A percentile compares a stretch with the other conserved stretches of the same genome.
Evolutionary conservation across 805 yeast species (phyloP).

Genomic region (Clavispora carvajalis): DNA sequence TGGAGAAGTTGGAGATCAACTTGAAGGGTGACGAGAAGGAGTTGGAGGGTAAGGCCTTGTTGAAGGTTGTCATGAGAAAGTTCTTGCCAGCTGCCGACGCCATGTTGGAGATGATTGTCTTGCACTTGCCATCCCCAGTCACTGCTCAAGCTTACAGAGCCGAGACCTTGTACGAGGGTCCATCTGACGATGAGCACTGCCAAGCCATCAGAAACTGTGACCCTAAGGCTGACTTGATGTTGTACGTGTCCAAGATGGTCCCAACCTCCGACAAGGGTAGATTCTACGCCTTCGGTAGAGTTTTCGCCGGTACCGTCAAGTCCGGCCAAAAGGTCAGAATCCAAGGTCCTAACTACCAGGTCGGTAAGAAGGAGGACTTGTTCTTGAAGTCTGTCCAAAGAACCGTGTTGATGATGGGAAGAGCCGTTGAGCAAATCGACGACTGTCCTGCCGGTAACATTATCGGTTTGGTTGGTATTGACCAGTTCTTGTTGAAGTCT

Average conservation of each 20-base stretch:
- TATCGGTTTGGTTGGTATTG: constrained; percentile 99
- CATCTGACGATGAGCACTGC: constrained; percentile 86
- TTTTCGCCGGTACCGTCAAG: constrained; percentile 98
- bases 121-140: constrained; percentile 98
- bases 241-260: constrained; percentile 99
- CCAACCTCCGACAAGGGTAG: constrained; percentile 99
- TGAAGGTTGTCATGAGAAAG: constrained; percentile 98
- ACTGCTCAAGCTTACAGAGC: constrained; percentile 99
- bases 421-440: constrained; percentile 95
- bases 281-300: constrained; percentile 99
- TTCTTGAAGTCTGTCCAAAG: constrained; percentile 97
- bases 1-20: constrained; percentile 89
- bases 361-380: constrained; percentile 97
- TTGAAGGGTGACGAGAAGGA: constrained; percentile 97
- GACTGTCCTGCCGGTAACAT: constrained; percentile 99
- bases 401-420: constrained; percentile 99
- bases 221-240: constrained; percentile 96
- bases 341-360: constrained; percentile 99
- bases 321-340: constrained; percentile 99
- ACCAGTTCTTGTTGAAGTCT: constrained; percentile 98
- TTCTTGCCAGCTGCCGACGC: constrained; percentile 99
- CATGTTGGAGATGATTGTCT: constrained; percentile 95
- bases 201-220: constrained; percentile 96
- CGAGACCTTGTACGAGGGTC: constrained; percentile 98
- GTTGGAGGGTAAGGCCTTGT: constrained; percentile 96